Base-by-base conservation (phyloP, 192 early-diverging fungal species). In the Allomyces javanicus region DNA sequence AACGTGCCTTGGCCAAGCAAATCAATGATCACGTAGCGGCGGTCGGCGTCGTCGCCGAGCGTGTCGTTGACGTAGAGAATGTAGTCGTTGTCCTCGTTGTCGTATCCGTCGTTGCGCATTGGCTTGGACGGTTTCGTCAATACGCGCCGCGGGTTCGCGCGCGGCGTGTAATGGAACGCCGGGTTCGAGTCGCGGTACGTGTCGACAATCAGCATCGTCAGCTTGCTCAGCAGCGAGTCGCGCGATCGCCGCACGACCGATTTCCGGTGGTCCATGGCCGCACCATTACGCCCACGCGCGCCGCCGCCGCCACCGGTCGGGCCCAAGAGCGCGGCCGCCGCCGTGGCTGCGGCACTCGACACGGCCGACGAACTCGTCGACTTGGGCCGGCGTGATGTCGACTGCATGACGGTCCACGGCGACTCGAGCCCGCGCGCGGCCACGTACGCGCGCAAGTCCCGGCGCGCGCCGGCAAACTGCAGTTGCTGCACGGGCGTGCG, bases 51-150 rank as follows among this genome's bases (percentile, higher is more conserved):
- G 25, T 79, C 81, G n/a, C 94, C 94, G n/a, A 99, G 75, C 17
- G 95, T 86, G 70, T 99, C 96, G 72, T 94, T 95, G 65, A 96
- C 94, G 73, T 91, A 91, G 40, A 99, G 79, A 66, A 99, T 91
- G 72, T 96, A 99, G 72, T 99, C 96, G 67, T 78, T 88, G 72
- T 97, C 91, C 70, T 89, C 87, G 74, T 99, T 99, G 72, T 99
- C 96, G 69, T 81, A 85, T 10, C 92, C 93, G 64, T 94, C 87
- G 70, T 97, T 99, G 68, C 85, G 83, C 22, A 82, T 79, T 4
- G 89, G 87, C 67, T 97, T 92, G 24, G 87, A 88, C 0, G 96
- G 96, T 66, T 97, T 91, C 9, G 96, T 99, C 62, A 99, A 73
- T 11, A 93, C 92, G 24, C 96, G 77, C 22, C 92, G 85, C 21